phyloP scores from a whole-genome alignment of 192 early-diverging fungal species.

The Gonapodya prolifera region DNA sequence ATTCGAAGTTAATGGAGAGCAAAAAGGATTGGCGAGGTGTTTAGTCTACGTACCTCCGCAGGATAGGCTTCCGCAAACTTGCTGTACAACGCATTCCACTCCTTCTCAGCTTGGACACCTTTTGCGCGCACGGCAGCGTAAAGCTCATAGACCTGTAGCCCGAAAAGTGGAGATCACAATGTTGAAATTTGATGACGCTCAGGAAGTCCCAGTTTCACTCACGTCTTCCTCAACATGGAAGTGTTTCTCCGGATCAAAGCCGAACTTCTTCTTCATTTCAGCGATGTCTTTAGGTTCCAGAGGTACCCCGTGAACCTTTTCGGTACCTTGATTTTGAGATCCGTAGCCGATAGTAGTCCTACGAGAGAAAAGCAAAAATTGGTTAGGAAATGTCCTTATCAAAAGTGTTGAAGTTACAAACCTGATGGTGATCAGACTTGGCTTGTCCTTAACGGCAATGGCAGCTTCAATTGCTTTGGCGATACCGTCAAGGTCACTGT shows the following conservation, averaged over 20 bases:
- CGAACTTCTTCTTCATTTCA: conserved; percentile 67
- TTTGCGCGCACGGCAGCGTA: conserved; percentile 35
- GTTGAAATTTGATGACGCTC: too few relatives aligned
- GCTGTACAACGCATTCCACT: conserved; percentile 65
- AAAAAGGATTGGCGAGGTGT: conserved; percentile 4
- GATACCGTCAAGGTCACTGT: conserved; percentile 59
- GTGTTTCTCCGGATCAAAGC: conserved; percentile 60
- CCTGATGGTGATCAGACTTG: conserved; percentile 57
- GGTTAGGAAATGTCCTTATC: not conserved
- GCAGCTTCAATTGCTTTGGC: conserved; percentile 65
- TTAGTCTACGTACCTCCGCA: conserved; percentile 21
- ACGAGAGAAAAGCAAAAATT: not conserved
- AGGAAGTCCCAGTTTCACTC: too few relatives aligned
- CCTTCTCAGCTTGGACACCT: conserved; percentile 48
- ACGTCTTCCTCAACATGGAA: conserved; percentile 65
- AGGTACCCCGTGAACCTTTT: conserved; percentile 84
- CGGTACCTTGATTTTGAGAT: conserved; percentile 73
- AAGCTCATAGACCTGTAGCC: conserved; percentile 22
- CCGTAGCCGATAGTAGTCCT: conserved; percentile 90
- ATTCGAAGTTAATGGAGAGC: not conserved
- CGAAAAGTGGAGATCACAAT: not conserved
- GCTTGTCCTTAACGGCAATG: conserved; percentile 74
- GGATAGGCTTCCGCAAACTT: conserved; percentile 58
- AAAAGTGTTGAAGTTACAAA: not conserved
- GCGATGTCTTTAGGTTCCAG: conserved; percentile 67